Evolutionary conservation across 345 rosid species (phyloP).

Genomic region (thale cress (Arabidopsis thaliana)): TAIR10.1 NC_003074.8:1565001-1565500

Average conservation of each 20-base stretch:
- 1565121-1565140: slow-evolving; percentile 97
- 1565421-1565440: not conserved
- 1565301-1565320: slow-evolving; percentile 99
- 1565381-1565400: not conserved
- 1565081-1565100: slow-evolving; percentile 97
- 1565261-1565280: slow-evolving; percentile 98
- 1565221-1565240: slow-evolving; percentile 98
- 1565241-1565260: slow-evolving; percentile 88
- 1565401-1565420: slow-evolving; percentile 15
- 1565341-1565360: slow-evolving; percentile 44
- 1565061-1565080: slow-evolving; percentile 95
- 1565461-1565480: slow-evolving; percentile 82
- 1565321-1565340: slow-evolving; percentile 83
- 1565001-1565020: slow-evolving; percentile 74
- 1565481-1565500: slow-evolving; percentile 97
- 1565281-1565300: slow-evolving; percentile 98
- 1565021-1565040: slow-evolving; percentile 99
- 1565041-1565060: slow-evolving; percentile 97
- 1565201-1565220: slow-evolving; percentile 61
- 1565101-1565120: slow-evolving; percentile 92
- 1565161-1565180: slow-evolving; percentile 27
- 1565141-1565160: slow-evolving; percentile 53
- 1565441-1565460: slow-evolving; percentile 24
- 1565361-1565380: slow-evolving; percentile 17
- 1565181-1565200: slow-evolving; percentile 27